Conservation (phyloP, 2,329 filamentous ascomycete genomes). For the Neopestalotiopsis rosae region DNA sequence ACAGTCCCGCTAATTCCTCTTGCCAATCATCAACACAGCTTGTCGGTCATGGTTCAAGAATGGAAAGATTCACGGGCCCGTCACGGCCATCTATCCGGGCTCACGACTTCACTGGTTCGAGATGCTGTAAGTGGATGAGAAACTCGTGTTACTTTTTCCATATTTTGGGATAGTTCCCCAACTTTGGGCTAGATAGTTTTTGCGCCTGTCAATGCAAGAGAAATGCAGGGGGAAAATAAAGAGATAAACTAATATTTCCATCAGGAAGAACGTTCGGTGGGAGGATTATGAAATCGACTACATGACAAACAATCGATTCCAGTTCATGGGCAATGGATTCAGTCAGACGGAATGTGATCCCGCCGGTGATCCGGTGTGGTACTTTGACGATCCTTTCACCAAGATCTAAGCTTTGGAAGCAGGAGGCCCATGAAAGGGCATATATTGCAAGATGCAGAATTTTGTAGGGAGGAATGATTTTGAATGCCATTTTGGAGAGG, state of each 20-base stretch:
- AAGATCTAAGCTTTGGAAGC: not conserved
- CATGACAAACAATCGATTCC: not conserved
- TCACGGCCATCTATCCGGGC: conserved; percentile 8
- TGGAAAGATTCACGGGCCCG: conserved; percentile 8
- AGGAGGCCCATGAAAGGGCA: not conserved
- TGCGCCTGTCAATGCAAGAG: no score
- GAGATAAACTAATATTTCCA: no score
- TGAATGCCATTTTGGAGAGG: no score
- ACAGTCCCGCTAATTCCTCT: not conserved
- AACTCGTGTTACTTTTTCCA: no score
- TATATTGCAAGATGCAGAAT: not conserved
- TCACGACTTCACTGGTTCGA: conserved; percentile 9
- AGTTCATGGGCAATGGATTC: conserved; percentile 6
- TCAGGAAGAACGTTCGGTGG: not conserved
- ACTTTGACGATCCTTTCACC: conserved; percentile 11
- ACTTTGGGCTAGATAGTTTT: no score
- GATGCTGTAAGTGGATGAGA: not conserved
- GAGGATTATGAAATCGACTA: conserved; percentile 8
- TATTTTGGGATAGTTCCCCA: no score
- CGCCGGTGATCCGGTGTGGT: conserved; percentile 3
- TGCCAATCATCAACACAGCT: not conserved
- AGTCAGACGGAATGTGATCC: conserved; percentile 4
- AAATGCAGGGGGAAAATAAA: no score
- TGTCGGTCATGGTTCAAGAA: conserved; percentile 16
- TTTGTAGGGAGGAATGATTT: no score